A percentile compares a stretch with the other conserved stretches of the same genome.
phyloP scores from a whole-genome alignment of 495 filamentous ascomycete genomes.

The Aspergillus olivimuriae region DNA sequence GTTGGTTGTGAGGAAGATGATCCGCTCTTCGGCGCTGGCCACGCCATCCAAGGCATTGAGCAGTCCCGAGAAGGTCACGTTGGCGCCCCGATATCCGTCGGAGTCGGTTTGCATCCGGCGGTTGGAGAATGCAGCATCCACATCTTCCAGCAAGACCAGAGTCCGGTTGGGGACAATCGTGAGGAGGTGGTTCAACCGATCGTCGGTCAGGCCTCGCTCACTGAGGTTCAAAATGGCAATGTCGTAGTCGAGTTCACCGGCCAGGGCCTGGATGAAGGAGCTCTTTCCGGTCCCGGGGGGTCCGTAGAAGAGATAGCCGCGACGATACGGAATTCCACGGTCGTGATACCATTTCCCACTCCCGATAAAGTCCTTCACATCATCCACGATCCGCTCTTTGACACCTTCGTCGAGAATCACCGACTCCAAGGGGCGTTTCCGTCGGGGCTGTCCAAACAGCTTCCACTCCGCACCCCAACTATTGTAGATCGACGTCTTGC shows the following conservation, averaged over 20 bases:
- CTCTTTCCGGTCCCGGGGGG: constrained; percentile 94
- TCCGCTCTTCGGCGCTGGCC: constrained; percentile 88
- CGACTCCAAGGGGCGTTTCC: constrained; percentile 81
- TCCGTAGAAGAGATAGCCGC: constrained; percentile 90
- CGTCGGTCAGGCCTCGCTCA: constrained; percentile 88
- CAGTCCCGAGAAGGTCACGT: constrained; percentile 91
- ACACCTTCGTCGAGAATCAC: constrained; percentile 83
- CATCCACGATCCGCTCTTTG: constrained; percentile 76
- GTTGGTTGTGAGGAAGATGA: constrained; percentile 94
- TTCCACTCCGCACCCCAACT: constrained; percentile 75
- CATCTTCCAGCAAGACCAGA: constrained; percentile 86
- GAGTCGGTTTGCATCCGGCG: constrained; percentile 62
- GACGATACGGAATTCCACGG: constrained; percentile 88
- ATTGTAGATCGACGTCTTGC: constrained; percentile 92
- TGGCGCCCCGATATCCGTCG: constrained; percentile 83
- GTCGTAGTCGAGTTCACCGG: constrained; percentile 86
- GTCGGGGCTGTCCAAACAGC: constrained; percentile 77
- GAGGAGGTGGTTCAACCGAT: constrained; percentile 80
- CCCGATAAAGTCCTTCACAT: constrained; percentile 76
- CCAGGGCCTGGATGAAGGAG: constrained; percentile 92
- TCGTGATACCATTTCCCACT: constrained; percentile 86
- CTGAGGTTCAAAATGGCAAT: constrained; percentile 92
- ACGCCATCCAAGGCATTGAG: constrained; percentile 92
- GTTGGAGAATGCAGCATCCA: constrained; percentile 87
- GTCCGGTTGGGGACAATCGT: constrained; percentile 83